Evolutionary conservation across 1,284 basidiomycete genomes (phyloP).

Genomic region (Papiliotrema nemorosa): DNA sequence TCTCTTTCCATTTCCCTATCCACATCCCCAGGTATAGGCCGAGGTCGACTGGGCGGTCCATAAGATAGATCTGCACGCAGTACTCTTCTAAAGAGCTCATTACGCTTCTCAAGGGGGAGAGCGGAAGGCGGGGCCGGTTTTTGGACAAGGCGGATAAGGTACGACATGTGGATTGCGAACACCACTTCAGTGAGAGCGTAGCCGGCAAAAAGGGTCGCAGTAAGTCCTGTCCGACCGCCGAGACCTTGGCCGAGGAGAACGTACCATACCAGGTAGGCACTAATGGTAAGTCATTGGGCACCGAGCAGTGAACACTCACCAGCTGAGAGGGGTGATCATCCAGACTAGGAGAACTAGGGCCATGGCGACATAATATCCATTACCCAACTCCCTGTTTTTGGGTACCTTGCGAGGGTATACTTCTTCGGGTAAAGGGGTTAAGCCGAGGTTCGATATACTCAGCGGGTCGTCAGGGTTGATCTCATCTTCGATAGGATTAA

Average conservation of each 20-base stretch:
- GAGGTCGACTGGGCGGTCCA: conserved; percentile 34
- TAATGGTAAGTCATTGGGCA: not conserved
- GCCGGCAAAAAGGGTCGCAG: conserved; percentile 26
- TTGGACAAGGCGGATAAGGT: conserved; percentile 58
- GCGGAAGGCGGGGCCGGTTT: conserved; percentile 52
- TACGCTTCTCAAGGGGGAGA: conserved; percentile 54
- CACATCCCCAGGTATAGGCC: conserved; percentile 5
- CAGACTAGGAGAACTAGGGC: conserved; percentile 64
- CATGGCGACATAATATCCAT: conserved; percentile 31
- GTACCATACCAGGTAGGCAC: conserved; percentile 53
- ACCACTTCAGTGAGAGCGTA: conserved; percentile 47
- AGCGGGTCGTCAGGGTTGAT: not conserved
- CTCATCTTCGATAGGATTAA: no score
- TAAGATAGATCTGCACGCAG: conserved; percentile 63
- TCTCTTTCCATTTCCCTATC: conserved; percentile 9
- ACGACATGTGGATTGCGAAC: conserved; percentile 69
- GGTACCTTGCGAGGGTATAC: conserved; percentile 20
- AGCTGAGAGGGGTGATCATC: conserved; percentile 65
- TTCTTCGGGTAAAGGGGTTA: conserved; percentile 24
- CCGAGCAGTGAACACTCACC: conserved; percentile 49
- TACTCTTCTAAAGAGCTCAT: conserved; percentile 58
- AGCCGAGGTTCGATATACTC: not conserved
- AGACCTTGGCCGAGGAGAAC: conserved; percentile 49
- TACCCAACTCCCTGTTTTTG: conserved; percentile 9
- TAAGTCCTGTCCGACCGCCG: conserved; percentile 47